Conservation (phyloP, 805 yeast species). For the Starmerella riodocensis region DNA sequence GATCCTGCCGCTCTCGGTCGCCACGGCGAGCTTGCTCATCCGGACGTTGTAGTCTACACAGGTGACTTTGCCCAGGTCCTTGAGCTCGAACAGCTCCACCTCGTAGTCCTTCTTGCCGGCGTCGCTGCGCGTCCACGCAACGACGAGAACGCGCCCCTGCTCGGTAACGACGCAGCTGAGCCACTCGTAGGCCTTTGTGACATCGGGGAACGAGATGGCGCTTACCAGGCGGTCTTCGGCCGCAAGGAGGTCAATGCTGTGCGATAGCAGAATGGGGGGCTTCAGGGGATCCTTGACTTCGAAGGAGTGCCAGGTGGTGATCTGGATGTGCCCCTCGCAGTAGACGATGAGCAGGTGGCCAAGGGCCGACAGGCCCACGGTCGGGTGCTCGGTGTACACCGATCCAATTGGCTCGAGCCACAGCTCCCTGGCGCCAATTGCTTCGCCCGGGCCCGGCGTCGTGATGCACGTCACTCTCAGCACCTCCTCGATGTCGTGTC, state of each 20-base stretch:
- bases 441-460: conserved; percentile 32
- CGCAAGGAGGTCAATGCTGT: background rate
- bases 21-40: conserved; percentile 32
- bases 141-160: background rate
- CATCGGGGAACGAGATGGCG: background rate
- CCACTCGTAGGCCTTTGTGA: conserved; percentile 4
- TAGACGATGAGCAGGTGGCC: conserved; percentile 12
- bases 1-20: conserved; percentile 11
- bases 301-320: conserved; percentile 17
- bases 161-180: background rate
- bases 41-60: conserved; percentile 32
- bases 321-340: conserved; percentile 8
- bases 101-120: conserved; percentile 3
- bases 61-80: conserved; percentile 7
- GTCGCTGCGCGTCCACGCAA: background rate
- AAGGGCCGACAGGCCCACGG: conserved; percentile 4
- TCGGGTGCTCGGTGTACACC: conserved; percentile 7
- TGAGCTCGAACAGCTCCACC: background rate
- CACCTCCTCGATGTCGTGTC: conserved; percentile 19
- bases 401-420: conserved; percentile 20
- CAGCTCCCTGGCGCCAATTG: conserved; percentile 28
- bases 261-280: conserved; percentile 6
- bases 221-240: background rate
- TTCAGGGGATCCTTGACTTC: conserved; percentile 25
- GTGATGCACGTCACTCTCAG: conserved; percentile 8